phyloP scores from a whole-genome alignment of 495 filamentous ascomycete genomes.

The Bacidia rubella region DNA sequence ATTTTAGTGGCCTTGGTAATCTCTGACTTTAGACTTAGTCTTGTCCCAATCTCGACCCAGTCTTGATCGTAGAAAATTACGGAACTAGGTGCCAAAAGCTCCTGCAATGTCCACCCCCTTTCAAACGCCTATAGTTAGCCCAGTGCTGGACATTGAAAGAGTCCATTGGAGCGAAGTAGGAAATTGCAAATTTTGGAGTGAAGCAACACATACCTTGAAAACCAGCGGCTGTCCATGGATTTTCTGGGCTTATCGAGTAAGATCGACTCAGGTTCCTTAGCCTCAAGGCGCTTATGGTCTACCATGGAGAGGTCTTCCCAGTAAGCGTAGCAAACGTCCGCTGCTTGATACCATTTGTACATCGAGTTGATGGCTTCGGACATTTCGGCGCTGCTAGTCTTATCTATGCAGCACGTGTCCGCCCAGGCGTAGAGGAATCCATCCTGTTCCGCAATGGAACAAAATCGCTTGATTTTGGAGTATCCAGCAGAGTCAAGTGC shows the following conservation, averaged over 20 bases:
- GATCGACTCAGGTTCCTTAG: too few species aligned
- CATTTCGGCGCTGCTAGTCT: conserved; percentile 24
- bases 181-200: too few species aligned
- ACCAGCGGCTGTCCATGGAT: too few species aligned
- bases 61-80: not conserved
- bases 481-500: conserved; percentile 13
- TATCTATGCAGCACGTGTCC: conserved; percentile 30
- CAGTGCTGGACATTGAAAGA: too few species aligned
- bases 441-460: conserved; percentile 12
- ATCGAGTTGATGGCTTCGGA: conserved; percentile 23
- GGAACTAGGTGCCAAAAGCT: not conserved
- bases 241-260: too few species aligned
- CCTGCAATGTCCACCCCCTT: not conserved
- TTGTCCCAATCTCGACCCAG: not conserved
- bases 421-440: conserved; percentile 23
- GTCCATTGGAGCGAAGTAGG: too few species aligned
- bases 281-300: too few species aligned
- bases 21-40: not conserved
- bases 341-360: conserved; percentile 21
- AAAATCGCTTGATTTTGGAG: conserved; percentile 18
- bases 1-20: not conserved
- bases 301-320: conserved; percentile 13
- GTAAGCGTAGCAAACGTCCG: conserved; percentile 20
- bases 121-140: too few species aligned
- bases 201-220: too few species aligned